phyloP scores from a whole-genome alignment of 208 protist genomes.

The Trypanosomatidae sp. region DNA sequence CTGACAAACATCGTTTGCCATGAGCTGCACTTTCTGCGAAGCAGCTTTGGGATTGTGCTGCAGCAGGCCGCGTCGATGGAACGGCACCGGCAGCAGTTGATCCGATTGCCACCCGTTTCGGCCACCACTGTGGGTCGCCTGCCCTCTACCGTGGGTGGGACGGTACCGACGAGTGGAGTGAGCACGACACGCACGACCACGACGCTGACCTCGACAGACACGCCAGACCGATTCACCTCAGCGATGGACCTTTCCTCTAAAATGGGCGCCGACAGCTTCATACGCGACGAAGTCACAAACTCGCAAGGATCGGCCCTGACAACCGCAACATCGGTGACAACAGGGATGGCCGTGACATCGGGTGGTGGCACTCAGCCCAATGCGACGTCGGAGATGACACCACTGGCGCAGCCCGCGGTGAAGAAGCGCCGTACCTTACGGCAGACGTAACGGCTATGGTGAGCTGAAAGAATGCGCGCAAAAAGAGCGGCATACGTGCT shows the following conservation, averaged over 20 bases:
- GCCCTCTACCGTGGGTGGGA: slow-evolving; percentile 8
- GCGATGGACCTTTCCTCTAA: slow-evolving; percentile 6
- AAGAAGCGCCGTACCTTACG: slow-evolving; percentile 85
- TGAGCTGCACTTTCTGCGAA: slow-evolving; percentile 79
- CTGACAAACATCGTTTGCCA: slow-evolving; percentile 85
- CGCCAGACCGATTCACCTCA: neutral
- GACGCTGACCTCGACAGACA: slow-evolving; percentile 1
- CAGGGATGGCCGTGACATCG: slow-evolving; percentile 15
- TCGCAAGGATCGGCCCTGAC: slow-evolving; percentile 28
- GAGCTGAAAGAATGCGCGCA: neutral
- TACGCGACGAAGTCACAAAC: slow-evolving; percentile 14
- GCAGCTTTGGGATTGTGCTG: slow-evolving; percentile 73
- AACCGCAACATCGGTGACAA: slow-evolving; percentile 22
- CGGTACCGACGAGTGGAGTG: slow-evolving; percentile 2
- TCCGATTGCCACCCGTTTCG: slow-evolving; percentile 26
- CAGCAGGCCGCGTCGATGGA: slow-evolving; percentile 75
- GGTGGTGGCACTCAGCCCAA: slow-evolving; percentile 13
- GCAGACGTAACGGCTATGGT: slow-evolving; percentile 40
- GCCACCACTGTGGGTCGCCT: slow-evolving; percentile 4
- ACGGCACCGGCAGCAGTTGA: slow-evolving; percentile 28
- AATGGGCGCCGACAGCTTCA: slow-evolving; percentile 9
- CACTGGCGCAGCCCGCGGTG: slow-evolving; percentile 43
- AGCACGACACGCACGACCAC: slow-evolving; percentile 26
- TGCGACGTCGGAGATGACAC: slow-evolving; percentile 14
- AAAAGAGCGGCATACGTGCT: neutral